Base-by-base conservation (phyloP, 495 filamentous ascomycete species). In the Talaromyces wortmannii region DNA sequence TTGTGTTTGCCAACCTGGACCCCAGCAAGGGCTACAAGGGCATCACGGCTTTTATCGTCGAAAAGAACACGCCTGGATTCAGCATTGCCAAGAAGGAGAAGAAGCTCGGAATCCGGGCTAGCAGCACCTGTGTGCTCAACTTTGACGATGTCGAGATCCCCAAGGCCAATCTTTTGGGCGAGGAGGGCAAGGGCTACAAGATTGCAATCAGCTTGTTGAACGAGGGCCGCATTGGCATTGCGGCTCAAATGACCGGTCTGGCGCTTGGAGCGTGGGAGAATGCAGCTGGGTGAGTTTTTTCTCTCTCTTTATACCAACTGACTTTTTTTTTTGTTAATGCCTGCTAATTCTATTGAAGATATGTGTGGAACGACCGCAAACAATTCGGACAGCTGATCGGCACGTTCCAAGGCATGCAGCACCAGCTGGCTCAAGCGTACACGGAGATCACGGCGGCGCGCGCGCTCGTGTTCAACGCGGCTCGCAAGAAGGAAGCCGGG, bases 81-180 rank as follows among this genome's bases (percentile, higher is more conserved):
- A 84, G 81, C 15, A 92, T 99, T 67, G 90, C 94, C 16, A 99
- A 99, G 82, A 99, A 99, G 78, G 94, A 99, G 79, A 96, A 96
- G 85, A 99, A 99, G 79, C 83, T 99, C 32, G 94, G 94, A 45
- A 99, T 99, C 73, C 84, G 79, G 53, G 94, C 94, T 3, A 92
- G 88, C 75, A 92, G 88, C 76, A 99, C 94, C 17, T 99, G 94
- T 71, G 91, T 95, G 47, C 79, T 99, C 64, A 99, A 86, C 79
- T 97, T 99, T 58, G 94, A 99, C 70, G 94, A 97, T 64, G 92
- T 97, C 23, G 84, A 94, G 63, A 82, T 99, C 15, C 92, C 83
- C 31, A 84, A 84, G 67, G 87, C 85, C 64, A 92, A 96, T 69
- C 71, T 99, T 6, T 79, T 99, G 6, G 94, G 94, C 50, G 78